Base-by-base conservation (phyloP, 352 stramenopile genomes). In the Pythium volutum region DNA sequence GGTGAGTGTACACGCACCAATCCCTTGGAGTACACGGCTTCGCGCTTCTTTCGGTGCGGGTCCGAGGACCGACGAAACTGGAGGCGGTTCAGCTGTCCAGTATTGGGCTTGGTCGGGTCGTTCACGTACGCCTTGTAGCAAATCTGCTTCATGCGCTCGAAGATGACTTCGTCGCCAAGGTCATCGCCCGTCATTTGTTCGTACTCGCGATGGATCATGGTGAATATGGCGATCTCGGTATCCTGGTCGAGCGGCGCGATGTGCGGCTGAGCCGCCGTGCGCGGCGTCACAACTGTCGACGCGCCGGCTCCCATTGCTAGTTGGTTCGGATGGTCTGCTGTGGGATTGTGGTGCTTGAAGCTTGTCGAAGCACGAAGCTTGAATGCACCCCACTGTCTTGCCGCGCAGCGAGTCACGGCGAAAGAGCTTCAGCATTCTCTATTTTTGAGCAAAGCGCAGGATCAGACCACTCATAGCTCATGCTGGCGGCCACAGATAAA, bases 111-210 rank as follows among this genome's bases (percentile, higher is more conserved):
- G 34, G 53, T 67, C 20, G 76, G 64, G 51, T 74, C 69, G 3
- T 69, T 64, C 10, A 71, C 64, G 51, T 88, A 87, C 15, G 79
- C 76, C 36, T 71, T 67, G 42, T 50, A 62, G 59, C 72, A 83
- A 49, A 83, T 75, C 70, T 87, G 74, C 64, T 89, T 91, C 74
- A 91, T 85, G 25, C 75, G 77, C 57, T 91, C 79, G 52, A 91
- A 91, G 50, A 91, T 73, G 41, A 88, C 66, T 64, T 91, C 79
- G 42, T 89, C 79, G 11, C 66, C 67, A 8, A 91, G 66, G 2
- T 83, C 55, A 15, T 84, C 74, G 0, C 60, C 50, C n/a, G 47
- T 53, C 75, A 91, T 88, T 51, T 86, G 76, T 27, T 82, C 62
- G 62, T 89, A 91, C 55, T 91, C 81, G 39, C 67, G 70, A 34